A percentile compares a stretch with the other conserved stretches of the same genome.
These are phyloP conservation scores for Cenchrus fungigraminus DNA, from an alignment of 176 grass and related monocot genomes.

Conservation along the genomic window DNA sequence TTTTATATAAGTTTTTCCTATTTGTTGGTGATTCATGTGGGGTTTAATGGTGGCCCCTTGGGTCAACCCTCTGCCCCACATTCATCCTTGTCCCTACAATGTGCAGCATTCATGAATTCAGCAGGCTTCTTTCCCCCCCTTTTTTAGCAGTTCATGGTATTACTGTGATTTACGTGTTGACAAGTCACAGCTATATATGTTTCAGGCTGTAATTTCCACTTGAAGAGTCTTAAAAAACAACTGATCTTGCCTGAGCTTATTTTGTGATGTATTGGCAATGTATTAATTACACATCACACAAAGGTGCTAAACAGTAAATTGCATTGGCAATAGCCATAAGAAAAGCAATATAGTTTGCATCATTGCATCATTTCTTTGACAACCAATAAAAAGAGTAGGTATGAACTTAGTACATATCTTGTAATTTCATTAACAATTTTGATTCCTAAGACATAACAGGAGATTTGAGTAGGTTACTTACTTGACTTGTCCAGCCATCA, in stretches of 20 bases:
- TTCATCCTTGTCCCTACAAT: neutral
- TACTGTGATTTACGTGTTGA: neutral
- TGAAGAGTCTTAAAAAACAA: neutral
- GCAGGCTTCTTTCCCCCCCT: neutral
- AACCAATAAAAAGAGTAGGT: slow-evolving; percentile 2
- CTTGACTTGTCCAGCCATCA: slow-evolving; percentile 92
- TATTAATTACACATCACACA: neutral
- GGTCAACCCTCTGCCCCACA: neutral
- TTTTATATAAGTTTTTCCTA: too few relatives aligned
- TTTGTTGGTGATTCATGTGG: too few relatives aligned
- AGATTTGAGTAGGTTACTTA: slow-evolving; percentile 36
- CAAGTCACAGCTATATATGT: neutral
- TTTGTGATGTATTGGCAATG: neutral
- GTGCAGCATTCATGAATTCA: neutral
- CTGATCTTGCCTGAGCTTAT: neutral
- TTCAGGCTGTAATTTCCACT: slow-evolving; percentile 20
- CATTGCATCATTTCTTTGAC: slow-evolving; percentile 6
- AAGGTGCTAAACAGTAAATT: slow-evolving; percentile 19
- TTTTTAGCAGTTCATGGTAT: neutral
- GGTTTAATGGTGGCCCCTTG: neutral
- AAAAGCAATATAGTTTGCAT: slow-evolving; percentile 11
- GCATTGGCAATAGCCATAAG: slow-evolving; percentile 18
- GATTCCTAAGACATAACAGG: slow-evolving; percentile 15
- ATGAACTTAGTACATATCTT: neutral
- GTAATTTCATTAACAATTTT: slow-evolving; percentile 8